These are phyloP conservation scores for Chondrostereum purpureum DNA, from an alignment of 1,284 basidiomycete species.

Conservation along the genomic window DNA sequence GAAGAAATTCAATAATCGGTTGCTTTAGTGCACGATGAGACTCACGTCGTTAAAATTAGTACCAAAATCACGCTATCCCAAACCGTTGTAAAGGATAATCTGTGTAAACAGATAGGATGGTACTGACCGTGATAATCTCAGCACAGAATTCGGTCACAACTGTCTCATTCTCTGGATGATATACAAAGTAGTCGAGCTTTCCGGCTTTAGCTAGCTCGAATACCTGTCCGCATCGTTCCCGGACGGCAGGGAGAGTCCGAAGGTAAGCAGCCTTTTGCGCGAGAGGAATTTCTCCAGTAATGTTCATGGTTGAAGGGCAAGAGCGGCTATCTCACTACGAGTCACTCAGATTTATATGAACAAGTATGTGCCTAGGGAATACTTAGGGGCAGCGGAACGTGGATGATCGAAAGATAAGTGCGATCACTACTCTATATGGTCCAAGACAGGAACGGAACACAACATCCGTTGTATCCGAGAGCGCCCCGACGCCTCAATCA, in stretches of 20 bases:
- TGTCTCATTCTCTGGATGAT: conserved; percentile 70
- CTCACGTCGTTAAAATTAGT: conserved; percentile 43
- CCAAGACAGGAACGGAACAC: no score
- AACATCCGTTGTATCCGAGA: no score
- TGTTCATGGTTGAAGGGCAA: conserved; percentile 33
- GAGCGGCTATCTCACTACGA: no score
- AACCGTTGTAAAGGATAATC: not conserved
- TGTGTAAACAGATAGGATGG: no score
- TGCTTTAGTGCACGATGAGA: not conserved
- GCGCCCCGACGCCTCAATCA: no score
- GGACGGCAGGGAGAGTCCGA: conserved; percentile 81
- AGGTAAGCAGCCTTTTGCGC: conserved; percentile 62
- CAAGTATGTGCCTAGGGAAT: no score
- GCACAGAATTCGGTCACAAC: conserved; percentile 79
- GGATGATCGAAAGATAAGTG: no score
- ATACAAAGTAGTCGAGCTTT: conserved; percentile 81
- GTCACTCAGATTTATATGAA: no score
- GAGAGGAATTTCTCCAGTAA: conserved; percentile 21
- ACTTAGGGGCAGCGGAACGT: no score
- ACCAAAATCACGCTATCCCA: conserved; percentile 80
- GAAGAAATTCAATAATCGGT: conserved; percentile 7
- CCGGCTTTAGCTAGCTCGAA: conserved; percentile 69
- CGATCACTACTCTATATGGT: not conserved
- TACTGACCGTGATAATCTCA: conserved; percentile 66
- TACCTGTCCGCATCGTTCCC: conserved; percentile 78